phyloP scores from a whole-genome alignment of 2,329 filamentous ascomycete species.

The Macrophomina pseudophaseolina region DNA sequence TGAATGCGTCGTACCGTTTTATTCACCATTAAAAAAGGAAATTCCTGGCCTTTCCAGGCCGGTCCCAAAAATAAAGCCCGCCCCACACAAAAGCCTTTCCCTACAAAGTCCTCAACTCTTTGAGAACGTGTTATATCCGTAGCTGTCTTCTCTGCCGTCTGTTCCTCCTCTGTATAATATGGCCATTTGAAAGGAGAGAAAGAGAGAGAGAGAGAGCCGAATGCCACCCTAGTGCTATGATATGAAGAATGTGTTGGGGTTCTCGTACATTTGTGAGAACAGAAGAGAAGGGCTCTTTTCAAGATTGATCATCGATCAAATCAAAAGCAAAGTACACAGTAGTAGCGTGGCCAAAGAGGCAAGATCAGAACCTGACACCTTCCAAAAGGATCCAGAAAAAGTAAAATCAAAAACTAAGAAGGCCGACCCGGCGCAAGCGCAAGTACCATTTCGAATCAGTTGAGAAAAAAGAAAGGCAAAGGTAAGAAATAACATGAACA shows the following conservation, averaged over 20 bases:
- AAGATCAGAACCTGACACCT: background rate
- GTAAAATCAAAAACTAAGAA: background rate
- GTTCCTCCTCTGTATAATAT: background rate
- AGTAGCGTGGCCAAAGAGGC: background rate
- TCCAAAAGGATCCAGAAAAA: background rate
- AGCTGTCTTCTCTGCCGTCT: background rate
- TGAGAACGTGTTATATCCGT: background rate
- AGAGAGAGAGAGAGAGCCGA: background rate
- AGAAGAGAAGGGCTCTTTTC: background rate
- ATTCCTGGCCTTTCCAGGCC: background rate
- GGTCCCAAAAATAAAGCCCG: background rate
- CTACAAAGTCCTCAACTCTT: background rate
- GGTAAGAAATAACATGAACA: background rate
- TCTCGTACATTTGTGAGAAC: background rate
- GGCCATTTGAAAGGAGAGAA: background rate
- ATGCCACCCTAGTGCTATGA: constrained; percentile 3
- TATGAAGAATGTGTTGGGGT: background rate
- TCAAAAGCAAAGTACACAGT: background rate
- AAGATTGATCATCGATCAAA: background rate
- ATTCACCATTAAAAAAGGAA: background rate
- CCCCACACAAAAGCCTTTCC: no score
- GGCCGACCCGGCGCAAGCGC: background rate
- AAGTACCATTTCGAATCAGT: background rate
- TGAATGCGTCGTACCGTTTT: background rate
- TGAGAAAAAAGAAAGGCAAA: background rate